Percentiles rank a stretch among this genome's conserved stretches.
Evolutionary conservation across 2,329 filamentous ascomycete genomes (phyloP).

Genomic region (Microcyclospora tardicrescens): DNA sequence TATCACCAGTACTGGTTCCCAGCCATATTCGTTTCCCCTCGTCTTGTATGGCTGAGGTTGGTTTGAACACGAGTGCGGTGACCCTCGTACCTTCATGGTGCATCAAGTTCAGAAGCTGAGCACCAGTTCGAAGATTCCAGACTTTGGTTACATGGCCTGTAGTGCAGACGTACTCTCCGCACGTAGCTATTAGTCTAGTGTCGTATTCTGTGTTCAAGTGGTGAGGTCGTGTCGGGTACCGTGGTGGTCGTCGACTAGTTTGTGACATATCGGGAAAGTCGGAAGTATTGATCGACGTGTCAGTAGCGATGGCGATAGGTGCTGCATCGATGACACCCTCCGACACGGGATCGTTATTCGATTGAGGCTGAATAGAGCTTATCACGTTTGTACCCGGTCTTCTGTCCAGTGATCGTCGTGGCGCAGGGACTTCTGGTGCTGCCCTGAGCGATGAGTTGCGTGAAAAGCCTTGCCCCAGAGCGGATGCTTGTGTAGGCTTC

Average conservation of each 20-base stretch:
- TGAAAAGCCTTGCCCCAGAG: slow-evolving; percentile 18
- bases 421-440: slow-evolving; percentile 21
- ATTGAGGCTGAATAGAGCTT: too few relatives aligned
- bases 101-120: slow-evolving; percentile 64
- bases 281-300: slow-evolving; percentile 2
- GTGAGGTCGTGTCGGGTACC: slow-evolving; percentile 55
- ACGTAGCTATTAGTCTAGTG: slow-evolving; percentile 72
- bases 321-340: too few relatives aligned
- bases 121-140: slow-evolving; percentile 75
- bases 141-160: slow-evolving; percentile 76
- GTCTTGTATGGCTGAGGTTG: slow-evolving; percentile 59
- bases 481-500: slow-evolving; percentile 12
- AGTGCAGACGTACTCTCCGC: slow-evolving; percentile 75
- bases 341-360: too few relatives aligned
- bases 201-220: slow-evolving; percentile 81
- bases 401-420: slow-evolving; percentile 18
- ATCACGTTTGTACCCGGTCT: slow-evolving; percentile 3
- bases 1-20: slow-evolving; percentile 74
- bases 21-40: slow-evolving; percentile 81
- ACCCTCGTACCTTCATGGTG: slow-evolving; percentile 79
- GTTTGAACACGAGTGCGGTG: slow-evolving; percentile 74
- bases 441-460: slow-evolving; percentile 3
- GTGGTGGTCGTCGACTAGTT: slow-evolving; percentile 71
- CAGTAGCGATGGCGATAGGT: neutral
- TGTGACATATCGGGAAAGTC: slow-evolving; percentile 76